Base-by-base conservation (phyloP, 768 basidiomycete genomes). In the Trametopsis cervina region DNA sequence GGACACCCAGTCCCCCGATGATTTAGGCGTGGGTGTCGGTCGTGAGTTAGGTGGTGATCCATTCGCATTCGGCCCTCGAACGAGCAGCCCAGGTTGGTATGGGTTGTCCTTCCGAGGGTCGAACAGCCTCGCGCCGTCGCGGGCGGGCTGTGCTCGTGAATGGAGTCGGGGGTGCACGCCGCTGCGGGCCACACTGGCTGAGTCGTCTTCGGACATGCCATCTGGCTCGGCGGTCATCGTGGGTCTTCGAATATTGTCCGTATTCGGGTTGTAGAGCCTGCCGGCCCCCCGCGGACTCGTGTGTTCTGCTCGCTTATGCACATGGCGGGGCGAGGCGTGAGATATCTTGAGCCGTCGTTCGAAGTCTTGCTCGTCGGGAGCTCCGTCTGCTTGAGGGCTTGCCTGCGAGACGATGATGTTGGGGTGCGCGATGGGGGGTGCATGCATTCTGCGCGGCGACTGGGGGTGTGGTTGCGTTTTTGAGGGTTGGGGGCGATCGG, bases 81-180 rank as follows among this genome's bases (percentile, higher is more conserved):
- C 69, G 27, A 80, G 74, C 26, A 82, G 76, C 33, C 79, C 70
- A 66, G 98, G 98, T 10, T 85, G 78, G 25, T 92, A 78, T 0
- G 96, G 91, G 63, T 98, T 90, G 63, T 98, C 89, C 58, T 89
- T 83, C 33, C 88, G 76, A 50, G 88, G 89, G 60, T 98, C 92
- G 49, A 92, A 94, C 0, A 96, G 77, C 52, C 72, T 68, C 39
- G 65, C 24, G 46, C 50, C 45, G 47, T 36, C 81, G 68, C 62
- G 60, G 37, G 53, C 46, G 5, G 65, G 52, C 7, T 73, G 63
- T 2, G 72, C 55, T 22, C 61, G 46, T 26, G 59, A 55, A 11
- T 60, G 55, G 10, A 64, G 44, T 27, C 64, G 60, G 29, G 63
- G 57, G 17, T 64, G 64, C 25, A 63, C 52, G 23, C 53, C 49